Percentiles rank a stretch among this genome's conserved stretches.
Conservation (phyloP, 2,329 filamentous ascomycete genomes). For the Epichloe coenophiala region DNA sequence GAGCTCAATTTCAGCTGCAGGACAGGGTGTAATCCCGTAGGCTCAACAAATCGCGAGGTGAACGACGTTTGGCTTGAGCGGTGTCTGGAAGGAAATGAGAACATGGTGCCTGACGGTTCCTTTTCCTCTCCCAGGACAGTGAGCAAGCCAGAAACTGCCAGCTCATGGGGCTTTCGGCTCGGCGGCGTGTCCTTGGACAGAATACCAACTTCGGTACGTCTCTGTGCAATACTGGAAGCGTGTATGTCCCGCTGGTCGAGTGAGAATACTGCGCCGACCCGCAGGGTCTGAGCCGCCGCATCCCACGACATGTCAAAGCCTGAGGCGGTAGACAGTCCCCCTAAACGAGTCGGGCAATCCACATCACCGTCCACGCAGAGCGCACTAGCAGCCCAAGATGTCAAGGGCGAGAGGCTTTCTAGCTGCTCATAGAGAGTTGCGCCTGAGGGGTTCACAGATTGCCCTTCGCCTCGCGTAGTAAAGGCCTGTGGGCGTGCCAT, state of each 20-base stretch:
- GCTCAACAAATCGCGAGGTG: slow-evolving; percentile 48
- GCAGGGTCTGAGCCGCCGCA: slow-evolving; percentile 48
- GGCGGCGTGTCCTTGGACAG: slow-evolving; percentile 50
- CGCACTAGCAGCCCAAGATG: slow-evolving; percentile 35
- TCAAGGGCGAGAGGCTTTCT: slow-evolving; percentile 40
- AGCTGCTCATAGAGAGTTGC: slow-evolving; percentile 49
- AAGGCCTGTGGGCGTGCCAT: slow-evolving; percentile 38
- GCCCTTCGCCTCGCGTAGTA: slow-evolving; percentile 30
- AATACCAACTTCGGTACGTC: slow-evolving; percentile 69
- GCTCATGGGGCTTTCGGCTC: slow-evolving; percentile 52
- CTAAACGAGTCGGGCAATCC: slow-evolving; percentile 35
- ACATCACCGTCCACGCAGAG: slow-evolving; percentile 35
- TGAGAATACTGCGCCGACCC: slow-evolving; percentile 52
- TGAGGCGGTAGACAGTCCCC: slow-evolving; percentile 35
- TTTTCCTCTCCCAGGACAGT: slow-evolving; percentile 64
- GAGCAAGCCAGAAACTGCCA: slow-evolving; percentile 66
- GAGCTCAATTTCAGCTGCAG: slow-evolving; percentile 53
- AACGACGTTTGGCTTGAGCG: slow-evolving; percentile 45
- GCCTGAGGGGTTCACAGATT: background rate
- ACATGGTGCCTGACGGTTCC: slow-evolving; percentile 61
- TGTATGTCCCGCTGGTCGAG: slow-evolving; percentile 26
- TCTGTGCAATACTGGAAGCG: slow-evolving; percentile 26
- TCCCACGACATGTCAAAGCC: slow-evolving; percentile 71
- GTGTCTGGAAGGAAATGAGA: slow-evolving; percentile 74
- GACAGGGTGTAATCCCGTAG: slow-evolving; percentile 73